These are phyloP conservation scores for Leccinum variicolor DNA, from an alignment of 768 basidiomycete genomes.

Conservation along the genomic window DNA sequence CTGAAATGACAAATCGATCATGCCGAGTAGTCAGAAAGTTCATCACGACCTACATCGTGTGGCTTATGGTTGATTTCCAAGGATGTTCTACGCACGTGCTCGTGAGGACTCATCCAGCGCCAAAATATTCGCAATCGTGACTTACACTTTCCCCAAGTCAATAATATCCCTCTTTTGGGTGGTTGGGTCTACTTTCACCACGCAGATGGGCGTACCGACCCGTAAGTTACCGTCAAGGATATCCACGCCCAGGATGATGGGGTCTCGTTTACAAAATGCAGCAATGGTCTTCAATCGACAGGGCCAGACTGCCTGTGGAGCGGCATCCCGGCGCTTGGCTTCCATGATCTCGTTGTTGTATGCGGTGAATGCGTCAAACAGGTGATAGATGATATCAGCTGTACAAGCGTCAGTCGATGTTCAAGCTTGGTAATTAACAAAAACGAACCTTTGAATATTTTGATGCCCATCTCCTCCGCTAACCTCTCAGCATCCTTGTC, in stretches of 20 bases:
- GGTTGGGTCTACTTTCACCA: constrained; percentile 85
- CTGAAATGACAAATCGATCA: constrained; percentile 35
- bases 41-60: constrained; percentile 53
- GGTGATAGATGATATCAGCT: constrained; percentile 99
- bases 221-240: constrained; percentile 90
- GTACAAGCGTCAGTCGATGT: constrained; percentile 4
- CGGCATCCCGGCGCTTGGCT: constrained; percentile 88
- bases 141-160: constrained; percentile 91
- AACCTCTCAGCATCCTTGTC: constrained; percentile 91
- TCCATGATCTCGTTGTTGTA: constrained; percentile 92
- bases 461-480: constrained; percentile 93
- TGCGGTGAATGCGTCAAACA: constrained; percentile 94
- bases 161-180: constrained; percentile 91
- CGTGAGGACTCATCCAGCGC: constrained; percentile 3
- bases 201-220: constrained; percentile 91
- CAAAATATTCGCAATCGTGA: constrained; percentile 2
- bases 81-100: constrained; percentile 61
- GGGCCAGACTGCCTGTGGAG: constrained; percentile 95
- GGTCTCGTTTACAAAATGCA: constrained; percentile 95
- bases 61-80: constrained; percentile 97
- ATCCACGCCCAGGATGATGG: constrained; percentile 95
- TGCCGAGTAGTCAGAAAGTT: neutral
- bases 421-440: neutral
- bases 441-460: constrained; percentile 81
- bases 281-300: constrained; percentile 90